These are phyloP conservation scores for Cajanus cajan DNA, from an alignment of 306 rosid genomes.

Conservation along the genomic window DNA sequence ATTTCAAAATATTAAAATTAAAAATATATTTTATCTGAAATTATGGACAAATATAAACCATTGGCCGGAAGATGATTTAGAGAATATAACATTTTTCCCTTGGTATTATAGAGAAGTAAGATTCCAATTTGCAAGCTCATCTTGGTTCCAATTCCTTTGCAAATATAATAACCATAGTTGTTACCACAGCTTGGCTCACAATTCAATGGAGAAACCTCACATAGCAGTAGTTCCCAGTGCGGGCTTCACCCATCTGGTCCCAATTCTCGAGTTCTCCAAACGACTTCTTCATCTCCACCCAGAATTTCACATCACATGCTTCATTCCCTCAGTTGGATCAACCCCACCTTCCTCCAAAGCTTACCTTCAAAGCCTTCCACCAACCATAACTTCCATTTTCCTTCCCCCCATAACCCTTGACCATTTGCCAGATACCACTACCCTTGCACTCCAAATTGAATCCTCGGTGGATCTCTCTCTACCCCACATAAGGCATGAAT, in stretches of 20 bases:
- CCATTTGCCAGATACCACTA: not conserved
- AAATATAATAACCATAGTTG: too few relatives aligned
- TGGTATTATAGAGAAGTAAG: too few relatives aligned
- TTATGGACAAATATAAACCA: too few relatives aligned
- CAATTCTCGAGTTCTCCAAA: conserved; percentile 35
- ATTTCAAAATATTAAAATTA: too few relatives aligned
- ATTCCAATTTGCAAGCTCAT: too few relatives aligned
- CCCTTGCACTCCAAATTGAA: conserved; percentile 29
- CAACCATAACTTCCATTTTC: conserved; percentile 23
- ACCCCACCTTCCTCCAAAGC: not conserved
- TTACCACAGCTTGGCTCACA: not conserved
- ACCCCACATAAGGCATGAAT: conserved; percentile 11
- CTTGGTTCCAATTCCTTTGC: too few relatives aligned
- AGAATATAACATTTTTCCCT: too few relatives aligned
- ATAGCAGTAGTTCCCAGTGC: conserved; percentile 38
- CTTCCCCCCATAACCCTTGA: not conserved
- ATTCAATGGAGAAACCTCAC: conserved; percentile 30
- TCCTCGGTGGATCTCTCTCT: conserved; percentile 24
- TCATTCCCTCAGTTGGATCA: conserved; percentile 35
- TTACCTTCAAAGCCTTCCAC: conserved; percentile 32
- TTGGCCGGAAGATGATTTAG: too few relatives aligned
- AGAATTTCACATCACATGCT: conserved; percentile 33
- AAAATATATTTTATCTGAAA: too few relatives aligned
- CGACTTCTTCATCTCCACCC: conserved; percentile 29
- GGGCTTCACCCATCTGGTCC: conserved; percentile 34